phyloP scores from a whole-genome alignment of 2,329 filamentous ascomycete genomes.

The Colletotrichum sp. region DNA sequence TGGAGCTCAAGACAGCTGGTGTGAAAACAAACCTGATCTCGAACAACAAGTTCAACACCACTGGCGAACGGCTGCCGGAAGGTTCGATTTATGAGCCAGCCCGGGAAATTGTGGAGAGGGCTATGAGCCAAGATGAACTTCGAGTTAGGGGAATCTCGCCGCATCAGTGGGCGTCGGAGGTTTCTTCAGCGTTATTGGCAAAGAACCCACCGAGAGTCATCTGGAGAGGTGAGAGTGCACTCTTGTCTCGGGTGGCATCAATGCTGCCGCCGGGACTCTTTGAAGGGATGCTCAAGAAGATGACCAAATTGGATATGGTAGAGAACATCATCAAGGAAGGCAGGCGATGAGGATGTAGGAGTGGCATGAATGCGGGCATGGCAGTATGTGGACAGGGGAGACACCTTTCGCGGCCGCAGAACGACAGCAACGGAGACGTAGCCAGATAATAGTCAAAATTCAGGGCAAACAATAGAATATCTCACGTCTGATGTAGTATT shows the following conservation, averaged over 20 bases:
- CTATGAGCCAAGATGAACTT: conserved; percentile 25
- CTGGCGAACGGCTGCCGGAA: conserved; percentile 20
- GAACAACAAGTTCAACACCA: conserved; percentile 14
- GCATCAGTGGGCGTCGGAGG: conserved; percentile 26
- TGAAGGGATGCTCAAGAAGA: conserved; percentile 25
- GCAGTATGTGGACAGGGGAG: accelerated
- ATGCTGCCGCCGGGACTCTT: conserved; percentile 24
- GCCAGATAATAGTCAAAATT: accelerated
- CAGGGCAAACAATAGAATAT: neutral
- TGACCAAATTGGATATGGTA: conserved; percentile 26
- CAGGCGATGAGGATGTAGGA: neutral
- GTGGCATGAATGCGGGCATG: neutral
- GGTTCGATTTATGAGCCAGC: conserved; percentile 28
- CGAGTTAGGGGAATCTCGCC: conserved; percentile 13
- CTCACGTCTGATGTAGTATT: neutral
- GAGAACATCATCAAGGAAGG: conserved; percentile 22
- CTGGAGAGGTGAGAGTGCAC: conserved; percentile 27
- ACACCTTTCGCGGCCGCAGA: accelerated
- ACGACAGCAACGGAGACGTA: neutral
- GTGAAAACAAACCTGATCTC: conserved; percentile 20
- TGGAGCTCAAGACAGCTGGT: conserved; percentile 22
- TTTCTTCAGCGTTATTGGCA: conserved; percentile 20
- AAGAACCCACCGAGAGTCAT: conserved; percentile 24
- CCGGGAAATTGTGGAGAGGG: conserved; percentile 23
- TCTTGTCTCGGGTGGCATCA: conserved; percentile 15